phyloP scores from a whole-genome alignment of 2,329 filamentous ascomycete species.

The Ophiostoma sp. region DNA sequence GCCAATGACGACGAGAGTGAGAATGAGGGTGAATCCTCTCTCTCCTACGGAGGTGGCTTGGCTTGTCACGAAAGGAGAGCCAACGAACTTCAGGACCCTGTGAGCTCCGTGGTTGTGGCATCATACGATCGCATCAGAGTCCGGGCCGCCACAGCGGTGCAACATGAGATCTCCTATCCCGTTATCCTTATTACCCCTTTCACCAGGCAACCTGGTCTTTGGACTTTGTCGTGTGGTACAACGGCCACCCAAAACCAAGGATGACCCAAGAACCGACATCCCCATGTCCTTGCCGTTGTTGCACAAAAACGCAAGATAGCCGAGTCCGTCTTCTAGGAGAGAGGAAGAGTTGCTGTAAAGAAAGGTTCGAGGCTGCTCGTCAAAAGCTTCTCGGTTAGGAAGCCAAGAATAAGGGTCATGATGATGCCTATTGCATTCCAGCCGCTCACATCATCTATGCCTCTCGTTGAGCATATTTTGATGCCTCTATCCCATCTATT shows the following conservation, averaged over 20 bases:
- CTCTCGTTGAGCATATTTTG: not conserved
- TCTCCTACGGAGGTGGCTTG: not conserved
- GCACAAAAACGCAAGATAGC: slow-evolving; percentile 11
- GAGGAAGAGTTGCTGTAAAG: too few species aligned
- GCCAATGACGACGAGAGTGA: not conserved
- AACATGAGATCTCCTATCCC: not conserved
- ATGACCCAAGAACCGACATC: not conserved
- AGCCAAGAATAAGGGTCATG: not conserved
- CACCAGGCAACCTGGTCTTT: not conserved
- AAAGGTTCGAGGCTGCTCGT: not conserved
- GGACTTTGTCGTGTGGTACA: not conserved
- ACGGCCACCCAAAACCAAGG: not conserved
- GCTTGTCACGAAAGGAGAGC: not conserved
- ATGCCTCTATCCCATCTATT: not conserved
- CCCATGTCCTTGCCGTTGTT: not conserved
- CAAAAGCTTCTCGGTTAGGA: not conserved
- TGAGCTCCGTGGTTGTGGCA: not conserved
- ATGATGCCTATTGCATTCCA: not conserved
- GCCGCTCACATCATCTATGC: not conserved
- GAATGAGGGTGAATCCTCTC: not conserved
- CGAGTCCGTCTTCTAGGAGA: not conserved
- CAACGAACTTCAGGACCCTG: not conserved
- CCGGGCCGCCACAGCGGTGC: not conserved
- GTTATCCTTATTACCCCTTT: not conserved
- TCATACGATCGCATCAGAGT: not conserved